These are phyloP conservation scores for Calonectria naviculata DNA, from an alignment of 2,329 filamentous ascomycete species.

Conservation along the genomic window DNA sequence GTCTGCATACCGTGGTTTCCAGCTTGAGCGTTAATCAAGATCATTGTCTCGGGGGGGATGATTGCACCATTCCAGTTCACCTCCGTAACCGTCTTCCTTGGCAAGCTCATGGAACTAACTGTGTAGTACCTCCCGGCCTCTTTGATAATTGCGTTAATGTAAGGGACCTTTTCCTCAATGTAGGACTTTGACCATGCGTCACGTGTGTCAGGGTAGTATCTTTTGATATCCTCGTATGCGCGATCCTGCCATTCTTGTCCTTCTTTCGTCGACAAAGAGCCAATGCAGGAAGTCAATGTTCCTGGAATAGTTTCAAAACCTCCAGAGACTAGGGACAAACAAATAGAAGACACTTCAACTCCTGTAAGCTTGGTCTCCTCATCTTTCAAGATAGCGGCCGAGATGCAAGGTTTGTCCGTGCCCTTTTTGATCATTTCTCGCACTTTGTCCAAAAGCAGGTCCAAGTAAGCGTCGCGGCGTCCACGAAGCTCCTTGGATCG, in stretches of 20 bases:
- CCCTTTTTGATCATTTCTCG: slow-evolving; percentile 49
- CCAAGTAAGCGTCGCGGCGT: slow-evolving; percentile 60
- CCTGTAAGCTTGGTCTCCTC: slow-evolving; percentile 63
- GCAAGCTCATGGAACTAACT: slow-evolving; percentile 63
- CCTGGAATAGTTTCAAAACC: slow-evolving; percentile 67
- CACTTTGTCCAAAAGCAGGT: slow-evolving; percentile 60
- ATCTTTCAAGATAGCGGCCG: slow-evolving; percentile 64
- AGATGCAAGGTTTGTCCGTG: slow-evolving; percentile 65
- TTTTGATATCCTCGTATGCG: slow-evolving; percentile 62
- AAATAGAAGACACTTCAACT: slow-evolving; percentile 65
- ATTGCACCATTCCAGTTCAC: slow-evolving; percentile 62
- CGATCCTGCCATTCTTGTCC: slow-evolving; percentile 63
- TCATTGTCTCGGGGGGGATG: slow-evolving; percentile 64
- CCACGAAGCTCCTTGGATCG: slow-evolving; percentile 58
- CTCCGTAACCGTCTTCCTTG: slow-evolving; percentile 60
- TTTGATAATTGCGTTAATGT: slow-evolving; percentile 60
- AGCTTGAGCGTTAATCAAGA: slow-evolving; percentile 66
- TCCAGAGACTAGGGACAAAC: slow-evolving; percentile 62
- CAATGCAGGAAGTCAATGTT: slow-evolving; percentile 62
- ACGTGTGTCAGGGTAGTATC: slow-evolving; percentile 55
- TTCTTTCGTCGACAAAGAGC: slow-evolving; percentile 58
- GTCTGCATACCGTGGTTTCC: slow-evolving; percentile 59
- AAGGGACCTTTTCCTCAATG: slow-evolving; percentile 59
- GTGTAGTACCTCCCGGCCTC: slow-evolving; percentile 65
- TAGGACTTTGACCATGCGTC: slow-evolving; percentile 59